Evolutionary conservation across 345 rosid genomes (phyloP), one percentile per base, ranked within the genome.

Genomic region (Lagerstroemia speciosa): DNA sequence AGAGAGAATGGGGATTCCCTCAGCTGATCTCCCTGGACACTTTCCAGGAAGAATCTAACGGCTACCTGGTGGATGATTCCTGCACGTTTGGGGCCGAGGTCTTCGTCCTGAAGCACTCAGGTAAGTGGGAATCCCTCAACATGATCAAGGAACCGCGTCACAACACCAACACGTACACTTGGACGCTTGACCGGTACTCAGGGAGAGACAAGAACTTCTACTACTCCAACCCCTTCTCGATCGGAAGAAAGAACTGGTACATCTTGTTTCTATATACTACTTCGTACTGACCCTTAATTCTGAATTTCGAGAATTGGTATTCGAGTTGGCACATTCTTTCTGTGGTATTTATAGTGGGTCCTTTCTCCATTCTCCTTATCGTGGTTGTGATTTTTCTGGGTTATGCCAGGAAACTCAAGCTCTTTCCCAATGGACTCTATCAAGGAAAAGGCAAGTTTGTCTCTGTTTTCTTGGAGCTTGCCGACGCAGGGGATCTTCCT

Each of bases 61-160:
- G 38, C 7, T 36, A 36, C 38, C 38, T 36, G 5, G 61, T 41
- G n/a, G 41, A 65, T 20, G 27, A 69, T 52, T 50, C 29, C 65
- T 74, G 73, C n/a, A 20, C 29, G 9, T 74, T 69, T 41, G 67
- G 77, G 53, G 66, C 30, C 14, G 73, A 74, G 66, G 66, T 74
- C 45, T 62, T 65, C 27, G 73, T 65, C 20, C 16, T 69, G 17
- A 55, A 43, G 30, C 29, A 2, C 16, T 6, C 10, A 2, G 41
- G 67, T 6, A 65, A 22, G 15, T 20, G 41, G 40, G 30, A 37
- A 22, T 37, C 32, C 2, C 29, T 65, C 16, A 1, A 24, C 29
- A 14, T 38, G 29, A 24, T 34, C 5, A 32, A 20, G 37, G 15
- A 3, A 36, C 34, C 48, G 2, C 36, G 6, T 0, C 16, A 34